These are phyloP conservation scores for Anisodus acutangulus DNA, from an alignment of 257 asterid genomes.

Conservation along the genomic window DNA sequence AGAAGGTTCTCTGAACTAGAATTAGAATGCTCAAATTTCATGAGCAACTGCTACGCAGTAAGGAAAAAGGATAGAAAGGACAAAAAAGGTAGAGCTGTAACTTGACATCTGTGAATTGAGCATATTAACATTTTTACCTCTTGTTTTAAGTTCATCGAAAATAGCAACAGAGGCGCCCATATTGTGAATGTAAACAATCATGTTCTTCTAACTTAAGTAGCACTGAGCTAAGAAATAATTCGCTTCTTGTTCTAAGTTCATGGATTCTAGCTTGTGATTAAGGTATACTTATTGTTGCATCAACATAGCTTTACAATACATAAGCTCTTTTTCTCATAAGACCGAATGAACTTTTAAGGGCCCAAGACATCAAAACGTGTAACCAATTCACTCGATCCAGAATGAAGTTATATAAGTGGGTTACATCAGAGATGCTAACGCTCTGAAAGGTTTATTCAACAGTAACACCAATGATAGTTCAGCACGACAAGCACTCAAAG, in stretches of 20 bases:
- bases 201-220: neutral
- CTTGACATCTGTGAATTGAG: neutral
- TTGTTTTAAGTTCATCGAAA: neutral
- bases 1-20: neutral
- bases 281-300: neutral
- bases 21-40: neutral
- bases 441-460: conserved; percentile 5
- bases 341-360: neutral
- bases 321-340: neutral
- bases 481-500: conserved; percentile 11
- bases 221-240: neutral
- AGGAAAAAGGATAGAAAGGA: neutral
- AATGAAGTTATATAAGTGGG: conserved; percentile 7
- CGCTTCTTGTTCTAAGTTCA: conserved; percentile 1
- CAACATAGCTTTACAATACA: neutral
- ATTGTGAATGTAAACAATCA: neutral
- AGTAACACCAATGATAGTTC: neutral
- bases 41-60: neutral
- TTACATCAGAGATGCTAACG: neutral
- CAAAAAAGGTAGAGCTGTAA: neutral
- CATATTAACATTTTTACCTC: neutral
- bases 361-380: neutral
- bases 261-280: neutral
- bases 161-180: neutral
- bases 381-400: neutral